Evolutionary conservation across 2,329 filamentous ascomycete species (phyloP).

Genomic region (Colletotrichum acutatum): DNA sequence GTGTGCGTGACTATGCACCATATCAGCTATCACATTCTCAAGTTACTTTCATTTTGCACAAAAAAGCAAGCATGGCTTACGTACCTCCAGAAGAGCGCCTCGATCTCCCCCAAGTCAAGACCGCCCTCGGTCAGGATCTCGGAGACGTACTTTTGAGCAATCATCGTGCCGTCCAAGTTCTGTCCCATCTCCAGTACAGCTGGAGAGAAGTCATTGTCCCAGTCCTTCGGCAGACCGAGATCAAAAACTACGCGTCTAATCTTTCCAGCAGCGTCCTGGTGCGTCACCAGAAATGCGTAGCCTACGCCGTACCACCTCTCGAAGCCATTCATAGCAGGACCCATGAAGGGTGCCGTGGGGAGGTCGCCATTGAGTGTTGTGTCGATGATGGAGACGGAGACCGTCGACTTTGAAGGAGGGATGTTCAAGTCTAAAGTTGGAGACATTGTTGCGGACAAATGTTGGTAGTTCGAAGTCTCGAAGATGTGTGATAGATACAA

Average conservation of each 20-base stretch:
- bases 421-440: neutral
- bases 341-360: constrained; percentile 1
- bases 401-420: neutral
- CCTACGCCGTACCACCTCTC: constrained; percentile 6
- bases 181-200: neutral
- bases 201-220: neutral
- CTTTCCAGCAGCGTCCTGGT: neutral
- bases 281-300: constrained; percentile 5
- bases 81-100: constrained; percentile 41
- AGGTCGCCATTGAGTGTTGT: neutral
- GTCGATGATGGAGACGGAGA: constrained; percentile 11
- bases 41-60: neutral
- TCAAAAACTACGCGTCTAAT: neutral
- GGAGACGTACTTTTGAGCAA: constrained; percentile 8
- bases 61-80: neutral
- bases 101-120: constrained; percentile 6
- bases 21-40: neutral
- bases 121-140: constrained; percentile 9
- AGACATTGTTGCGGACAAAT: neutral
- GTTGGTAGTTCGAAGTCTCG: neutral
- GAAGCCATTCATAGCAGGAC: constrained; percentile 3
- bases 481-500: neutral
- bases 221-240: neutral
- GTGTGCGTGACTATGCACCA: constrained; percentile 38
- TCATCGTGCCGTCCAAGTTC: neutral